phyloP scores from a whole-genome alignment of 2,329 filamentous ascomycete species.

The Colletotrichum plurivorum region DNA sequence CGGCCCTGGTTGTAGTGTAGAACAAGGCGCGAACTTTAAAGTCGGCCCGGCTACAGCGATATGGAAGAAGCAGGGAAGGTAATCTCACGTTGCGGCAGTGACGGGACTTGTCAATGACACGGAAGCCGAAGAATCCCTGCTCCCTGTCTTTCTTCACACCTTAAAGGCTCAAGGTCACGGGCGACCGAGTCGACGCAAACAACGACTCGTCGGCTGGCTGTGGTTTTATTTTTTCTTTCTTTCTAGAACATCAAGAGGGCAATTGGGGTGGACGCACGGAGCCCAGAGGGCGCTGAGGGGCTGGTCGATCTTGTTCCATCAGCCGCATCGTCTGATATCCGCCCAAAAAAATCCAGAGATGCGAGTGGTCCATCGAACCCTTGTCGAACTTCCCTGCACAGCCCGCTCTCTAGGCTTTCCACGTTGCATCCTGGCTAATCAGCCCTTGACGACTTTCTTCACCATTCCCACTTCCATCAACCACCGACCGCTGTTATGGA shows the following conservation, averaged over 20 bases:
- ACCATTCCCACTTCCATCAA: slow-evolving; percentile 11
- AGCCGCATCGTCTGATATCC: slow-evolving; percentile 41
- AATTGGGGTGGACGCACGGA: slow-evolving; percentile 6
- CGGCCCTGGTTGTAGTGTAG: no score
- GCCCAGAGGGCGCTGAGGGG: slow-evolving; percentile 16
- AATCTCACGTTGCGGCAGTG: no score
- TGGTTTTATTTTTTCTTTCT: not conserved
- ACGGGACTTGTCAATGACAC: no score
- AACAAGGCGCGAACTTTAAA: no score
- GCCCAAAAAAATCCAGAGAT: slow-evolving; percentile 37
- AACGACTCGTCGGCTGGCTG: no score
- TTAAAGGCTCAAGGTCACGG: no score
- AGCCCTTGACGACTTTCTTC: slow-evolving; percentile 36
- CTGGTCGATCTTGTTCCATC: slow-evolving; percentile 40
- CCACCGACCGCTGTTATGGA: slow-evolving; percentile 7
- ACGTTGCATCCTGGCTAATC: slow-evolving; percentile 38
- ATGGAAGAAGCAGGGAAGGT: no score
- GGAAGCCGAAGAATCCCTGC: no score
- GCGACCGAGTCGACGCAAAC: no score
- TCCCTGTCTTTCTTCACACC: no score
- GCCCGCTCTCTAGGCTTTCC: slow-evolving; percentile 33
- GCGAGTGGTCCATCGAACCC: slow-evolving; percentile 40
- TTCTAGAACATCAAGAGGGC: slow-evolving; percentile 21
- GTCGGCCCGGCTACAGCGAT: no score
- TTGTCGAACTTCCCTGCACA: slow-evolving; percentile 29